Conservation (phyloP, 495 filamentous ascomycete genomes). For the Aspergillus homomorphus region DNA sequence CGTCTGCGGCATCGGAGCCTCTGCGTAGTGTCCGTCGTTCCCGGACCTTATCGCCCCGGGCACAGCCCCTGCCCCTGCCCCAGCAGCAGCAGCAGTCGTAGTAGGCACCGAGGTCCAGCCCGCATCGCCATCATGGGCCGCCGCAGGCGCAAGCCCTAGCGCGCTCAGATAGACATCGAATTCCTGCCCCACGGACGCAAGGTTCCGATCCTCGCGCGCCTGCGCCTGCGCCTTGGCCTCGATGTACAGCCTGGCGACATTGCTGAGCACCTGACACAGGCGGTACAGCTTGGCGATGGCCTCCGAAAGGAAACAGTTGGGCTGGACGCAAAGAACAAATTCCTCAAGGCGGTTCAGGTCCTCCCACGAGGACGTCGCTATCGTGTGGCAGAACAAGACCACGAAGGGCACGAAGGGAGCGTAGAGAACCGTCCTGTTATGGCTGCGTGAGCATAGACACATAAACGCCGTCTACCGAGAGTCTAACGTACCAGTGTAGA, state of each 20-base stretch:
- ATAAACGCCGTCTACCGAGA: background rate
- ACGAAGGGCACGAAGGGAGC: slow-evolving; percentile 68
- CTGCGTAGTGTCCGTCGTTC: slow-evolving; percentile 11
- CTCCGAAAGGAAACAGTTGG: slow-evolving; percentile 49
- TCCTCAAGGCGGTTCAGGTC: slow-evolving; percentile 53
- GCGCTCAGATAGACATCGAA: slow-evolving; percentile 64
- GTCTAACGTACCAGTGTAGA: slow-evolving; percentile 56
- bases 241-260: slow-evolving; percentile 60
- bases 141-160: slow-evolving; percentile 55
- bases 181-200: slow-evolving; percentile 53
- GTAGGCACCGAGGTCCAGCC: slow-evolving; percentile 11
- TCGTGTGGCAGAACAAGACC: slow-evolving; percentile 66
- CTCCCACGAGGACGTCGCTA: slow-evolving; percentile 42
- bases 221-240: slow-evolving; percentile 54
- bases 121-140: slow-evolving; percentile 17
- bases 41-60: slow-evolving; percentile 14
- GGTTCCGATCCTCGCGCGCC: slow-evolving; percentile 36
- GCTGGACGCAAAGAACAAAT: slow-evolving; percentile 56
- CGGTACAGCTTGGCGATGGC: slow-evolving; percentile 57
- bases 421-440: slow-evolving; percentile 58
- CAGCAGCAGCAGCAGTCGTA: too few relatives aligned
- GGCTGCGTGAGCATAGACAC: slow-evolving; percentile 6
- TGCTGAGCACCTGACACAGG: slow-evolving; percentile 58
- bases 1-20: slow-evolving; percentile 30
- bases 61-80: slow-evolving; percentile 12